Base-by-base conservation (phyloP, 1,139 yeast genomes). In the Suhomyces bokatorum region DNA sequence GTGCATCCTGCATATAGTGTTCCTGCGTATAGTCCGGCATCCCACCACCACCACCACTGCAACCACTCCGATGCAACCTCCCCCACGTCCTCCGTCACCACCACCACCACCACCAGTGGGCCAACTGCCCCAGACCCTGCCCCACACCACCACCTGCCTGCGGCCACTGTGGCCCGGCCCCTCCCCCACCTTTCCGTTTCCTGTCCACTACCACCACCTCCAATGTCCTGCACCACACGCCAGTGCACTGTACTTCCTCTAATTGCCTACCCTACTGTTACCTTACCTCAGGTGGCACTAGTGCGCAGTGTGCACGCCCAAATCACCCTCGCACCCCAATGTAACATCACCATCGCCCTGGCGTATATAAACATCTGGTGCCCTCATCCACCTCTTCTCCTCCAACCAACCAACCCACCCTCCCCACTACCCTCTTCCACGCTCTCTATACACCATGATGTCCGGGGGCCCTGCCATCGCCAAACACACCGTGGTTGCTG, bases 331-430 rank as follows among this genome's bases (percentile, higher is more conserved):
- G n/a, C n/a, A 20, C 31, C 29, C 14, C 43, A 26, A 43, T 43
- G 46, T 32, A 43, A 43, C 46, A 43, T 43, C 46, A 40, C 36
- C 43, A 33, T 32, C 45, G 29, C 30, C 34, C 28, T 20, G 34
- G 32, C 13, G 15, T 38, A 36, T 42, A 43, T 39, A 43, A 40
- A 40, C 15, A 36, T 17, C 30, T 16, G 32, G 4, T 3, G n/a
- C n/a, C 29, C 29, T 26, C 29, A 4, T 4, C 29, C 29, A 11
- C 29, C n/a, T 26, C 12, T 24, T 8, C 12, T 4, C 27, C 37
- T 29, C 39, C 39, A 30, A n/a, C n/a, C n/a, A n/a, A n/a, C n/a
- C n/a, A n/a, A n/a, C n/a, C n/a, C n/a, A n/a, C n/a, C n/a, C n/a
- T 39, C 37, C 10, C 36, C 20, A 7, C 13, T 28, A 13, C 29